Conservation (phyloP, 1,284 basidiomycete species). For the Mrakiaceae sp. region DNA sequence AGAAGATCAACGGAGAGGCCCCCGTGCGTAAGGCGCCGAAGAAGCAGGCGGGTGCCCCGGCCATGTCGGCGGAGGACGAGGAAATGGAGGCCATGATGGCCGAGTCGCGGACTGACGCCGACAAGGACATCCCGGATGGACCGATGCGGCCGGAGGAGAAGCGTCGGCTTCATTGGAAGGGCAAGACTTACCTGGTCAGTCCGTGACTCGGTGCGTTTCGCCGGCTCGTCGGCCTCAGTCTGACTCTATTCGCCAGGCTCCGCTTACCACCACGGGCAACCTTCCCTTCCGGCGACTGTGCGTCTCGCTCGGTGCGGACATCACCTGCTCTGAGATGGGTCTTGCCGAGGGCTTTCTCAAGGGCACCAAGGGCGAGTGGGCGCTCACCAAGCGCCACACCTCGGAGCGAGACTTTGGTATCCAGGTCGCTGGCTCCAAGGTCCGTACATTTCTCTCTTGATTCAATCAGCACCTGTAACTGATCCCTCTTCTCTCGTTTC, state of each 20-base stretch:
- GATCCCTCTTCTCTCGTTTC: background rate
- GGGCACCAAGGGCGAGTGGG: constrained; percentile 84
- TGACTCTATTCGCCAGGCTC: constrained; percentile 34
- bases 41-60: constrained; percentile 7
- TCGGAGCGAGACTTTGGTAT: constrained; percentile 84
- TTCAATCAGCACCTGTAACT: background rate
- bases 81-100: constrained; percentile 18
- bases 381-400: constrained; percentile 72
- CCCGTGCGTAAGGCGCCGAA: constrained; percentile 16
- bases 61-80: constrained; percentile 20
- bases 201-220: background rate
- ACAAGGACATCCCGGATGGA: constrained; percentile 41
- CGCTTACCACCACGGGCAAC: constrained; percentile 16
- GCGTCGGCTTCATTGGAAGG: constrained; percentile 71
- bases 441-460: background rate
- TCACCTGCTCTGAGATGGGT: constrained; percentile 89
- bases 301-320: constrained; percentile 75
- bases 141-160: constrained; percentile 69
- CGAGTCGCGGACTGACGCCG: constrained; percentile 15
- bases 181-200: constrained; percentile 76
- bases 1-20: constrained; percentile 41
- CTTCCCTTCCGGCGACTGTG: constrained; percentile 81
- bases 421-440: constrained; percentile 44
- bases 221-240: too few species aligned
- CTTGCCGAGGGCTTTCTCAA: constrained; percentile 67